Evolutionary conservation across 495 filamentous ascomycete species (phyloP).

Genomic region (Amniculicola lignicola): DNA sequence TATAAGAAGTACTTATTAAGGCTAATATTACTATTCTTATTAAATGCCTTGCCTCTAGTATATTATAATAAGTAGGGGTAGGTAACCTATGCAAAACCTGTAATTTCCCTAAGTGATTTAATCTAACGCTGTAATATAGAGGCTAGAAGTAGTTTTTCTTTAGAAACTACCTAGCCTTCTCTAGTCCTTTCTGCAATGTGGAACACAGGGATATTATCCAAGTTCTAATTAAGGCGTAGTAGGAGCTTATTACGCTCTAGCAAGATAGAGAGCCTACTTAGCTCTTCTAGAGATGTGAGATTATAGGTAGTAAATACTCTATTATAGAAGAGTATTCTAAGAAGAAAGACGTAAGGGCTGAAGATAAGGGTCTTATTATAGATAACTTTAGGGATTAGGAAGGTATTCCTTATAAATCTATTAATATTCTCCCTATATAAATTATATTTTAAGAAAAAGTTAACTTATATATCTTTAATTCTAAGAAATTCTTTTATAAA

Average conservation of each 20-base stretch:
- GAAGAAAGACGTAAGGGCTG: background rate
- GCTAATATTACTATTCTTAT: constrained; percentile 21
- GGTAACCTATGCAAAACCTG: constrained; percentile 37
- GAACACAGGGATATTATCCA: constrained; percentile 11
- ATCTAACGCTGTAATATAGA: constrained; percentile 39
- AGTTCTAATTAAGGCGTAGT: constrained; percentile 26
- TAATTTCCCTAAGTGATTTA: constrained; percentile 38
- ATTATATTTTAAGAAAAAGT: background rate
- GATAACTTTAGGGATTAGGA: background rate
- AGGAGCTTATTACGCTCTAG: constrained; percentile 10
- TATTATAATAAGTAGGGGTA: constrained; percentile 44
- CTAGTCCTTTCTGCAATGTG: constrained; percentile 3
- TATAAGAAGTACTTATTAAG: background rate
- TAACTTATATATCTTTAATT: constrained; percentile 35
- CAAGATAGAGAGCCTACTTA: background rate
- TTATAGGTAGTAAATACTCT: background rate
- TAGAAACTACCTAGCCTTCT: constrained; percentile 42
- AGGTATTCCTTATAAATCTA: background rate
- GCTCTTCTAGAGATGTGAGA: background rate
- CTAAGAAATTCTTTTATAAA: constrained; percentile 42
- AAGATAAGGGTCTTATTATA: background rate
- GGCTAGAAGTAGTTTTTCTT: constrained; percentile 38
- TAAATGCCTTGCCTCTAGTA: constrained; percentile 41
- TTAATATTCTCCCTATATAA: background rate
- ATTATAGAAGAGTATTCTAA: background rate